Base-by-base conservation (phyloP, 1,139 yeast species). In the Saccharomyces hybrid region DNA sequence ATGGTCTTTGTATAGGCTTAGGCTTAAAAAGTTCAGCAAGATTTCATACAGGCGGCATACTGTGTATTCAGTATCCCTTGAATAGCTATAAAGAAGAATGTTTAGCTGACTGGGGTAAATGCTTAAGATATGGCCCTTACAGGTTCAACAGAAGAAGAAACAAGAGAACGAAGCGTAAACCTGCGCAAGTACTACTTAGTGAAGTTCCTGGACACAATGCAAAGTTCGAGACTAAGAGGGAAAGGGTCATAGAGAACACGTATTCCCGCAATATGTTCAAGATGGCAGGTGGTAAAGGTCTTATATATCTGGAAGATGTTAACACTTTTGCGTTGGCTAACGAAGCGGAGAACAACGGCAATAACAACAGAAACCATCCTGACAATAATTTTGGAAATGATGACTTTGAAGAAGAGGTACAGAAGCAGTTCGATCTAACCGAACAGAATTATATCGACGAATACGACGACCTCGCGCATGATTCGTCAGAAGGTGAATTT, bases 1-100 rank as follows among this genome's bases (percentile, higher is more conserved):
- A 65, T 52, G 55, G 59, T 5, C 49, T 68, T 7, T 55, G 57
- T 34, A 50, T 69, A n/a, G 73, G 73, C 4, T 54, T 67, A 9
- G 71, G 72, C 4, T 57, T 63, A 9, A 56, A 58, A 26, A 54
- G 55, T 31, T 54, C 63, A 5, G 53, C 55, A 1, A 56, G 54
- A 2, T 66, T 66, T 49, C 69, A 63, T 42, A 54, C 55, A 38
- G 54, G 51, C n/a, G 69, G 68, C 6, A 54, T 66, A 13, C 57
- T 55, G 49, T 56, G 59, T 46, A 56, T 63, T 50, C 63, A 59
- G 49, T 49, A 58, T 11, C 50, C 57, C 20, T 56, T 67, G 28
- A 42, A 50, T 4, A 47, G 44, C 4, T 52, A 62, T 32, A 57
- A 61, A 48, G 57, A 57, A 5, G 64, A 59, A 32, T 68, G 71